Conservation (phyloP, 306 rosid species). For the Pterocarpus macrocarpus region DNA sequence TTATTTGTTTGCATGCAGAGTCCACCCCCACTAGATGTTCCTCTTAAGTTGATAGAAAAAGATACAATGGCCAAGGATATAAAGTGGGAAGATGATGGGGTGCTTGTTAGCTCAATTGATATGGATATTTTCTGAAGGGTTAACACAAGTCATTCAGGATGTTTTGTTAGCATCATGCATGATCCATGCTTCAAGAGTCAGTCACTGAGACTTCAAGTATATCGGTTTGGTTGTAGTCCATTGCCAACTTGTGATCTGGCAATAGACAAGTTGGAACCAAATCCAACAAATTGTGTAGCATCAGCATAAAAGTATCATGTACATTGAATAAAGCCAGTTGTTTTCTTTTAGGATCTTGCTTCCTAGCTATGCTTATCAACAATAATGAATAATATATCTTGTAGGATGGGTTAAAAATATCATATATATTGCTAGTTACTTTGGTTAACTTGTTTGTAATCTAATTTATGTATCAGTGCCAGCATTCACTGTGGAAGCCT, state of each 20-base stretch:
- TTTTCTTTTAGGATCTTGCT: background rate
- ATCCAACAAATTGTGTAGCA: conserved; percentile 33
- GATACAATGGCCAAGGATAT: conserved; percentile 65
- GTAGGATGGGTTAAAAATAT: background rate
- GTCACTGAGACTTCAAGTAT: conserved; percentile 27
- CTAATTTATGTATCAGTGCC: background rate
- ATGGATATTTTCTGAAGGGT: conserved; percentile 76
- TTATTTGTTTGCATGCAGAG: conserved; percentile 61
- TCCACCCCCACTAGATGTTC: conserved; percentile 80
- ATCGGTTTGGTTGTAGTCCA: conserved; percentile 19
- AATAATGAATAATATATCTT: background rate
- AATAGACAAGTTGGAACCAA: conserved; percentile 27
- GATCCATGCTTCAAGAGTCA: conserved; percentile 27
- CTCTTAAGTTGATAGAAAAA: conserved; percentile 65
- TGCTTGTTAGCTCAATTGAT: conserved; percentile 67
- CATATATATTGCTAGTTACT: background rate
- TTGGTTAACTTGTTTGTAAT: background rate
- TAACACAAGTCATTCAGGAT: conserved; percentile 12
- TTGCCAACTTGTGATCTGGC: conserved; percentile 24
- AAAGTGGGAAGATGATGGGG: conserved; percentile 91
- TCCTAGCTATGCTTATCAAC: background rate
- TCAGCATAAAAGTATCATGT: conserved; percentile 23
- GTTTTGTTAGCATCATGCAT: conserved; percentile 14
- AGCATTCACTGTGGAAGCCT: background rate
- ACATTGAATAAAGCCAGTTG: conserved; percentile 29